phyloP scores from a whole-genome alignment of 192 early-diverging fungal genomes.

The Allomyces arbusculus region DNA sequence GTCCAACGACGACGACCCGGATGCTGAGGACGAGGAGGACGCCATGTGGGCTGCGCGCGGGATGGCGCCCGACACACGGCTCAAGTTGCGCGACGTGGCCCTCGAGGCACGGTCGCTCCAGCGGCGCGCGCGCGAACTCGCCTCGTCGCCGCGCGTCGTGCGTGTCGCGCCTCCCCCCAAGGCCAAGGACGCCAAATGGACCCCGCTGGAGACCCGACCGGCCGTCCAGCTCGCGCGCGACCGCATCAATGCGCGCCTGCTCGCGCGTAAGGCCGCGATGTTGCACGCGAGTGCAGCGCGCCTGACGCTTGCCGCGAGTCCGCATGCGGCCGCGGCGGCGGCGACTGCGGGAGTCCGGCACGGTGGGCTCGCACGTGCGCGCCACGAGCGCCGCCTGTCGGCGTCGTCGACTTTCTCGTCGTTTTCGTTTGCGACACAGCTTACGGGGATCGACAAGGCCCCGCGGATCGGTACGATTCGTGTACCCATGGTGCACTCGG shows the following conservation, averaged over 20 bases:
- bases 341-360: neutral
- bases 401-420: neutral
- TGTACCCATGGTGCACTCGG: slow-evolving; percentile 5
- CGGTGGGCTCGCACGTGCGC: neutral
- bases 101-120: neutral
- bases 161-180: neutral
- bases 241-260: neutral
- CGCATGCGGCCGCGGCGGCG: no score
- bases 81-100: neutral
- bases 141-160: neutral
- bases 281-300: neutral
- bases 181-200: neutral
- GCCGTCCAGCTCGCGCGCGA: neutral
- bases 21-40: slow-evolving; percentile 4
- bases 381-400: neutral
- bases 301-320: no score
- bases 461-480: slow-evolving; percentile 1
- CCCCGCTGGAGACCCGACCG: neutral
- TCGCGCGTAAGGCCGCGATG: neutral
- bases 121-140: neutral
- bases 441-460: neutral
- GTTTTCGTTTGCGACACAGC: neutral
- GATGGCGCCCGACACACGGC: slow-evolving; percentile 16
- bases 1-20: slow-evolving; percentile 4
- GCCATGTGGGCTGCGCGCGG: slow-evolving; percentile 22